Evolutionary conservation across 2,329 filamentous ascomycete genomes (phyloP).

Genomic region (Alternaria gaisen): DNA sequence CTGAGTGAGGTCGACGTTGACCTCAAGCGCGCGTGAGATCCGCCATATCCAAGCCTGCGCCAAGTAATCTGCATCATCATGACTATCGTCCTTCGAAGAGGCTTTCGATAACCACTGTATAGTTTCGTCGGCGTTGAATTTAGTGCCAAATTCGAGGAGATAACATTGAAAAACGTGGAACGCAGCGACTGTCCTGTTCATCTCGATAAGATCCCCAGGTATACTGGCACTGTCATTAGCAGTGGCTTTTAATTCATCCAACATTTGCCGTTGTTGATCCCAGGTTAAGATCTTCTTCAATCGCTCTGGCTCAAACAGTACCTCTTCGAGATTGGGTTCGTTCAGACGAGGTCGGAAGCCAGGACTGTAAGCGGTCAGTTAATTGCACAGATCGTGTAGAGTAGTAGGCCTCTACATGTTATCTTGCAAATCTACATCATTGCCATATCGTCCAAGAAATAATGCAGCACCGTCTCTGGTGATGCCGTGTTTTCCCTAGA

Average conservation of each 20-base stretch:
- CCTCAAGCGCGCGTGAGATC: not conserved
- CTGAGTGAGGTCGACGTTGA: not conserved
- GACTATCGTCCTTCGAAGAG: conserved; percentile 12
- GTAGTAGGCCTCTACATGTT: too few species aligned
- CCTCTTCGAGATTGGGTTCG: too few species aligned
- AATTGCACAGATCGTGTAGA: too few species aligned
- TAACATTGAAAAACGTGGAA: not conserved
- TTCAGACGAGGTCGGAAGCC: too few species aligned
- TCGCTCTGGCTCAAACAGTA: too few species aligned
- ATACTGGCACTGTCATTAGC: too few species aligned
- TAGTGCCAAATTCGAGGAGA: not conserved
- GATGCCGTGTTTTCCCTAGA: not conserved
- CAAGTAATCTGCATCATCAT: conserved; percentile 14
- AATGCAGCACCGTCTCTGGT: not conserved
- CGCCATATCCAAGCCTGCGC: conserved; percentile 22
- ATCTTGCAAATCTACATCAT: too few species aligned
- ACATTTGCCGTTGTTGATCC: too few species aligned
- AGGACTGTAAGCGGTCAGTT: too few species aligned
- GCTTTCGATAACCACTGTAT: not conserved
- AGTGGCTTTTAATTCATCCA: too few species aligned
- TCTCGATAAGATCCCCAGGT: not conserved
- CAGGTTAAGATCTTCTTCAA: too few species aligned
- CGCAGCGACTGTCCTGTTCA: not conserved
- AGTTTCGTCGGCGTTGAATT: not conserved
- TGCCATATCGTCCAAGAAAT: not conserved